A percentile compares a stretch with the other conserved stretches of the same genome.
Evolutionary conservation across 805 yeast species (phyloP).

Genomic region (Pichia sporocuriosa): DNA sequence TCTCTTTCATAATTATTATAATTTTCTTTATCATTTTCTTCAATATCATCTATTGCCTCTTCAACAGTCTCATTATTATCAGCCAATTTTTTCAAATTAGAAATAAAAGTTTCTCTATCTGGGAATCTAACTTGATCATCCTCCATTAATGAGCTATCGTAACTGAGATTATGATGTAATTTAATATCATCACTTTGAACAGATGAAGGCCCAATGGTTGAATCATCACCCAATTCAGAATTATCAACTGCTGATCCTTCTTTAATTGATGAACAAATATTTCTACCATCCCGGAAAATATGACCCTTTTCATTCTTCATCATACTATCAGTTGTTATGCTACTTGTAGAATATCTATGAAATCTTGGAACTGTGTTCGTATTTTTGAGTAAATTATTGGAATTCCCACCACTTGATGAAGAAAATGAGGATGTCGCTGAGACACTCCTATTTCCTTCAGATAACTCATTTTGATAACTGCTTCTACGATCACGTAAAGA

Average conservation of each 20-base stretch:
- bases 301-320: background rate
- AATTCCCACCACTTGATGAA: background rate
- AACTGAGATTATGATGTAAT: conserved; percentile 6
- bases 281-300: background rate
- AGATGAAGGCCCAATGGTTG: conserved; percentile 14
- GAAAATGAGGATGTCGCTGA: conserved; percentile 8
- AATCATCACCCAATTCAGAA: background rate
- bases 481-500: conserved; percentile 1
- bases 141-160: background rate
- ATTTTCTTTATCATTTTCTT: conserved; percentile 11
- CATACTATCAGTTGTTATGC: conserved; percentile 14
- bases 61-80: conserved; percentile 4
- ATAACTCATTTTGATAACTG: conserved; percentile 3
- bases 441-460: background rate
- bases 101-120: conserved; percentile 23
- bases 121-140: conserved; percentile 18
- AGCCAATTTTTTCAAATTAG: conserved; percentile 14
- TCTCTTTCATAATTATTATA: background rate
- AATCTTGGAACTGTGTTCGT: conserved; percentile 10
- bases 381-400: conserved; percentile 10
- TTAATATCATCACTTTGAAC: conserved; percentile 18
- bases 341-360: conserved; percentile 27
- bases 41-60: conserved; percentile 14
- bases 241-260: background rate
- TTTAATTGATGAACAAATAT: background rate